A percentile compares a stretch with the other conserved stretches of the same genome.
These are phyloP conservation scores for Daldinia loculata DNA, from an alignment of 495 filamentous ascomycete genomes.

Conservation along the genomic window DNA sequence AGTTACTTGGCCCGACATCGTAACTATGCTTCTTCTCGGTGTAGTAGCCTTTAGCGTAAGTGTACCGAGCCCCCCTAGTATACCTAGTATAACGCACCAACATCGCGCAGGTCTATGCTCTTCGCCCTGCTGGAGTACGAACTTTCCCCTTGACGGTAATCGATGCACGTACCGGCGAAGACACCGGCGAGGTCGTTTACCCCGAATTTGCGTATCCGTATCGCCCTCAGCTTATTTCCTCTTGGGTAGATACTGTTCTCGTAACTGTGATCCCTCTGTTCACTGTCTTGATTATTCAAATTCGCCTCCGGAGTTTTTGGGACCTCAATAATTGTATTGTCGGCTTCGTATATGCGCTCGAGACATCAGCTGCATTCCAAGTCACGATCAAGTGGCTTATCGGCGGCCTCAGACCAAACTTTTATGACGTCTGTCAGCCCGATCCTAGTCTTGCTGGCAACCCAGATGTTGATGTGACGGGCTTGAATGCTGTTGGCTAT, in stretches of 20 bases:
- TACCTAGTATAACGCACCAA: conserved; percentile 1
- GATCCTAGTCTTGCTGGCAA: conserved; percentile 39
- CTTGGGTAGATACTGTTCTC: conserved; percentile 54
- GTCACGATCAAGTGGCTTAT: conserved; percentile 63
- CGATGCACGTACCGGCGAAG: conserved; percentile 22
- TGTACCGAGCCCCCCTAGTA: neutral
- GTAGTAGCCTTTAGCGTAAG: conserved; percentile 56
- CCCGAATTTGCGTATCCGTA: conserved; percentile 60
- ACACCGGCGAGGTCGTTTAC: conserved; percentile 56
- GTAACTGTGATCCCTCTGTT: conserved; percentile 52
- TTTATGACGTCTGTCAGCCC: conserved; percentile 62
- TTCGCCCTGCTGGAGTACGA: conserved; percentile 50
- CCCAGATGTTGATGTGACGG: conserved; percentile 26
- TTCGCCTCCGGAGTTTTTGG: conserved; percentile 64
- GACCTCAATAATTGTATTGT: conserved; percentile 63
- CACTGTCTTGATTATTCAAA: conserved; percentile 56
- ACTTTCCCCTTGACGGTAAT: conserved; percentile 56
- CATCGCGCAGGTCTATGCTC: conserved; percentile 47
- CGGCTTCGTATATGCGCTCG: conserved; percentile 61
- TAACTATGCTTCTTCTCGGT: conserved; percentile 57
- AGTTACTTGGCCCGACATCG: conserved; percentile 55
- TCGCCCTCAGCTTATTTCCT: conserved; percentile 58
- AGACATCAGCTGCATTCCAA: conserved; percentile 63
- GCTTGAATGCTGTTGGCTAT: conserved; percentile 54
- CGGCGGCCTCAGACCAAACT: conserved; percentile 61